These are phyloP conservation scores for Marsdenia floribunda DNA, from an alignment of 257 asterid genomes.

Conservation along the genomic window DNA sequence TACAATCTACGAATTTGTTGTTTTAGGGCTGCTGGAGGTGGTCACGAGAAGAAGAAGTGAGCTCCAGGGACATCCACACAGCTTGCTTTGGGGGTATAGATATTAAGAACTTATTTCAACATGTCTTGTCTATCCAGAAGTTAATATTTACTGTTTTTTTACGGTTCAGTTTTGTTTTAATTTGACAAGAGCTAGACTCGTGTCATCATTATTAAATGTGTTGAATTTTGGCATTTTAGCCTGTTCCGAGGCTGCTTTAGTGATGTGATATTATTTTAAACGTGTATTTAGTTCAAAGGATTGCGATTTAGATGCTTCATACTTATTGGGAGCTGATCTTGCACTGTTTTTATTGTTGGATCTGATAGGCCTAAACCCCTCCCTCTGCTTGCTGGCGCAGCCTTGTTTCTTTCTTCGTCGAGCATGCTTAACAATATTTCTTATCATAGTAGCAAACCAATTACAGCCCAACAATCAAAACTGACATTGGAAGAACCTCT, in stretches of 20 bases:
- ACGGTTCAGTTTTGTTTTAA: not conserved
- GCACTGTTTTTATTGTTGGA: too few species aligned
- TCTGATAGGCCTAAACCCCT: too few species aligned
- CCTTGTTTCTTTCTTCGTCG: too few species aligned
- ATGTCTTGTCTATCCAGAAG: not conserved
- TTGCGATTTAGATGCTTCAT: too few species aligned
- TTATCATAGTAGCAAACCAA: too few species aligned
- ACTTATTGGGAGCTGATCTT: too few species aligned
- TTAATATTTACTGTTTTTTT: conserved; percentile 3
- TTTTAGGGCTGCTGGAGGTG: conserved; percentile 26
- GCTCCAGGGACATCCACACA: conserved; percentile 4
- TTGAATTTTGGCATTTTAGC: not conserved
- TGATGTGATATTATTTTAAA: not conserved
- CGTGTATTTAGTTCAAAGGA: not conserved
- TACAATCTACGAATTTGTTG: not conserved
- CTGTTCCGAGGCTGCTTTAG: not conserved
- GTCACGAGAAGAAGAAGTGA: conserved; percentile 29
- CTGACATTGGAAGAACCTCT: too few species aligned
- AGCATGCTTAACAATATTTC: too few species aligned
- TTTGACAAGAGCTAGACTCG: not conserved
- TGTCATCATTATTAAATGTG: not conserved
- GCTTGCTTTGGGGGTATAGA: not conserved
- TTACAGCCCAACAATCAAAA: too few species aligned
- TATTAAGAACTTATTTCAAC: conserved; percentile 7
- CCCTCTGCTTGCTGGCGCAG: too few species aligned